Percentiles rank a stretch among this genome's conserved stretches.
These are phyloP conservation scores for Orobanche coerulescens DNA, from an alignment of 257 asterid genomes.

Conservation along the genomic window DNA sequence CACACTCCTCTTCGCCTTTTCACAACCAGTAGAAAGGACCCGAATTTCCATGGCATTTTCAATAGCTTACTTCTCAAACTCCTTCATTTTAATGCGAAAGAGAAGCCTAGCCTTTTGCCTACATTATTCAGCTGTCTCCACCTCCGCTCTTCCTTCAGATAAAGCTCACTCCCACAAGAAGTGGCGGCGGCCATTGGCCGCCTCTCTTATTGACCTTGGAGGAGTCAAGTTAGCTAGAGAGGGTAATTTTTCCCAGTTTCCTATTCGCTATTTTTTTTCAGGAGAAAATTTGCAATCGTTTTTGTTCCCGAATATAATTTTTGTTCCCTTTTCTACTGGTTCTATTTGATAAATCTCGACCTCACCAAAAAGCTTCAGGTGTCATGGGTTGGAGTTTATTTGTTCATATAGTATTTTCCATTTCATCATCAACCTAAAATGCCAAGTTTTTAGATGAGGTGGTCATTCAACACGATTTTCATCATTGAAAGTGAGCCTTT, in stretches of 20 bases:
- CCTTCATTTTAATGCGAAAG: constrained; percentile 26
- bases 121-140: constrained; percentile 28
- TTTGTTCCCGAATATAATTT: no score
- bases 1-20: background rate
- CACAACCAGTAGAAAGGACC: background rate
- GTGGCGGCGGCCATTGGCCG: constrained; percentile 36
- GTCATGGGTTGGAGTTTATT: no score
- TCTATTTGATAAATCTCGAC: no score
- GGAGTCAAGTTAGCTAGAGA: constrained; percentile 51
- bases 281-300: no score
- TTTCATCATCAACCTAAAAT: no score
- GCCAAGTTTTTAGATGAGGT: no score
- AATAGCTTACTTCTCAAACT: constrained; percentile 38
- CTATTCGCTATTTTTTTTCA: background rate
- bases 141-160: constrained; percentile 18
- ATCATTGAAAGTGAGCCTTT: background rate
- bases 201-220: constrained; percentile 47
- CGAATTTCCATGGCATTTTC: constrained; percentile 37
- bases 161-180: constrained; percentile 19
- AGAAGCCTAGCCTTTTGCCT: constrained; percentile 28
- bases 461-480: no score
- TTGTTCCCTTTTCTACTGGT: no score
- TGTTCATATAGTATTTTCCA: no score
- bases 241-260: constrained; percentile 18
- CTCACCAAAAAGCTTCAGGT: no score